Evolutionary conservation across 768 basidiomycete genomes (phyloP), one percentile per base, ranked within the genome.

Genomic region (Pholiota microspora): DNA sequence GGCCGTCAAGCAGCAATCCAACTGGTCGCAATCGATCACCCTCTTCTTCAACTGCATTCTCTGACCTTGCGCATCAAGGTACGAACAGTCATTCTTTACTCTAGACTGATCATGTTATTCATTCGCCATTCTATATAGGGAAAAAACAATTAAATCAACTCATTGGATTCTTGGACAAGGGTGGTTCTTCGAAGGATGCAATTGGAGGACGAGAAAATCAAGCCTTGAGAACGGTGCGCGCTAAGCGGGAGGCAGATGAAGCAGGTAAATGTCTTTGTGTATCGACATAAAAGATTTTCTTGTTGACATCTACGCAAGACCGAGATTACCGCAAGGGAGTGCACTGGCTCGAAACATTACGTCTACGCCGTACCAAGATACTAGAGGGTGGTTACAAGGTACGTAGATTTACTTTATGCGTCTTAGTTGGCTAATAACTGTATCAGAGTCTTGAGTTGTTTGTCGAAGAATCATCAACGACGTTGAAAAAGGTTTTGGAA

Each of bases 181-280:
- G 86, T 53, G 81, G 80, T 32, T 75, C 78, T 60, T 78, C 78
- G 16, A 87, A 85, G 60, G 88, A 89, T 56, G 71, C 75, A 9
- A 64, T 81, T 46, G 81, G 82, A 27, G 78, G 79, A 10, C 78
- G 84, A 29, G 82, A 86, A 63, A 88, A 78, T 55, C 77, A 76
- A 50, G 86, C 92, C 1, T 73, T 94, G 56, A 82, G 86, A 49
- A 80, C 84, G 23, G 89, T 92, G 15, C 85, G 88, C 35, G 84
- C 89, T 21, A 95, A 94, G 71, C 78, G 94, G 46, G 94, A 97
- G 60, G 86, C 89, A 4, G 94, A 96, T 31, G 94, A 96, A 68
- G 93, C 94, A 55, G 90, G 92, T 89, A 54, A 58, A 78, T 52
- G 36, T 23, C 27, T 15, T 45, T 35, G 16, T 10, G n/a, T 67